These are phyloP conservation scores for Zygotorulaspora sp. DNA, from an alignment of 805 yeast genomes.

Conservation along the genomic window DNA sequence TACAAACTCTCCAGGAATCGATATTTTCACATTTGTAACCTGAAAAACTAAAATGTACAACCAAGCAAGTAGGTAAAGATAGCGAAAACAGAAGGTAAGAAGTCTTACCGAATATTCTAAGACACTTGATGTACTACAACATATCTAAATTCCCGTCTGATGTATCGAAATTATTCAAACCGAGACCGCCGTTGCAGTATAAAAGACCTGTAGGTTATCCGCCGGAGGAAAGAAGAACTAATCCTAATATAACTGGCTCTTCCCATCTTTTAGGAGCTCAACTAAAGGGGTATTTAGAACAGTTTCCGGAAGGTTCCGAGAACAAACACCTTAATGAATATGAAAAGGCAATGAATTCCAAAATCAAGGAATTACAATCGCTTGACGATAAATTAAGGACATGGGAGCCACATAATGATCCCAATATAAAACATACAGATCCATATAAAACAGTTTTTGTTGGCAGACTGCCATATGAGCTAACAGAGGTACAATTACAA, in stretches of 20 bases:
- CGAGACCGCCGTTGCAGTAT: conserved; percentile 53
- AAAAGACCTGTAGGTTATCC: conserved; percentile 48
- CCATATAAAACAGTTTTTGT: conserved; percentile 78
- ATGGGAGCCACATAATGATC: conserved; percentile 58
- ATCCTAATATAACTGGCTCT: conserved; percentile 46
- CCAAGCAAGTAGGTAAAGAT: too few species aligned
- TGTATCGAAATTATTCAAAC: conserved; percentile 41
- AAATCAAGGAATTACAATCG: conserved; percentile 24
- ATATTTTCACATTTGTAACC: too few species aligned
- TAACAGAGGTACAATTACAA: conserved; percentile 65
- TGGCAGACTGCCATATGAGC: conserved; percentile 60
- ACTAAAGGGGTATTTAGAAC: conserved; percentile 31
- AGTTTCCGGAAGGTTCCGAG: conserved; percentile 27
- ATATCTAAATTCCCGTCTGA: conserved; percentile 40
- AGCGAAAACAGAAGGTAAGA: too few species aligned
- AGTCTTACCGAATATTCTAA: background rate
- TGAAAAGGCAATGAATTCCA: conserved; percentile 18
- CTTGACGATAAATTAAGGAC: conserved; percentile 36
- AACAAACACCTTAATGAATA: conserved; percentile 29
- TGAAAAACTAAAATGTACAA: too few species aligned
- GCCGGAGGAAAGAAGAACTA: conserved; percentile 42
- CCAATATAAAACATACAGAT: conserved; percentile 54
- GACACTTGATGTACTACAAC: conserved; percentile 25
- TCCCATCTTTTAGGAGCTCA: conserved; percentile 30
- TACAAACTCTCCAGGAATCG: conserved; percentile 1